A percentile compares a stretch with the other conserved stretches of the same genome.
Evolutionary conservation across 495 filamentous ascomycete genomes (phyloP).

Genomic region (Aspergillus carlsbadensis): DNA sequence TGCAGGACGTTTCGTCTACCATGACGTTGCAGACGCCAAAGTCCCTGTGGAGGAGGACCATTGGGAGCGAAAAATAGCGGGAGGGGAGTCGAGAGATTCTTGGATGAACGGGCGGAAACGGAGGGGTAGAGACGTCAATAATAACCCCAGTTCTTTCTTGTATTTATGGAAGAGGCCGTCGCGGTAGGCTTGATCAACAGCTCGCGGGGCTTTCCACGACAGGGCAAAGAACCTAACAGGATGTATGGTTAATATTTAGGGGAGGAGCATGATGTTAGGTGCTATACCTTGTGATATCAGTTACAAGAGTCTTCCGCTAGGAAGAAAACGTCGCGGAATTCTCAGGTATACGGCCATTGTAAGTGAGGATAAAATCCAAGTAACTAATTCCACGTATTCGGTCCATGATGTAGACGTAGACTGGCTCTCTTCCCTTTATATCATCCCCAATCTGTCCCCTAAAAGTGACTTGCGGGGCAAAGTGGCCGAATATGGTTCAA

Average conservation of each 20-base stretch:
- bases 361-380: conserved; percentile 34
- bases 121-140: conserved; percentile 29
- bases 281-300: conserved; percentile 28
- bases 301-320: conserved; percentile 31
- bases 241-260: conserved; percentile 7
- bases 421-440: conserved; percentile 30
- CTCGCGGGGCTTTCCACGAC: conserved; percentile 33
- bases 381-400: conserved; percentile 36
- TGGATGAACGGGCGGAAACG: conserved; percentile 38
- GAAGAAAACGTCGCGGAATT: conserved; percentile 30
- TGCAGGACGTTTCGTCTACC: conserved; percentile 31
- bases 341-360: conserved; percentile 24
- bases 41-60: conserved; percentile 38
- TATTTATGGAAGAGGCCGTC: conserved; percentile 23
- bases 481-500: conserved; percentile 30
- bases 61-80: conserved; percentile 38
- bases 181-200: conserved; percentile 24
- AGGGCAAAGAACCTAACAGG: conserved; percentile 34
- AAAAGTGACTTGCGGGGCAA: conserved; percentile 32
- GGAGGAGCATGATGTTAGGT: neutral
- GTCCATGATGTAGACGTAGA: conserved; percentile 38
- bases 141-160: conserved; percentile 26
- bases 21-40: conserved; percentile 40
- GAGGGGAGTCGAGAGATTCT: conserved; percentile 26
- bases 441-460: conserved; percentile 35